Evolutionary conservation across 2,329 filamentous ascomycete species (phyloP), one percentile per base, ranked within the genome.

Genomic region (Beauveria brongniartii): DNA sequence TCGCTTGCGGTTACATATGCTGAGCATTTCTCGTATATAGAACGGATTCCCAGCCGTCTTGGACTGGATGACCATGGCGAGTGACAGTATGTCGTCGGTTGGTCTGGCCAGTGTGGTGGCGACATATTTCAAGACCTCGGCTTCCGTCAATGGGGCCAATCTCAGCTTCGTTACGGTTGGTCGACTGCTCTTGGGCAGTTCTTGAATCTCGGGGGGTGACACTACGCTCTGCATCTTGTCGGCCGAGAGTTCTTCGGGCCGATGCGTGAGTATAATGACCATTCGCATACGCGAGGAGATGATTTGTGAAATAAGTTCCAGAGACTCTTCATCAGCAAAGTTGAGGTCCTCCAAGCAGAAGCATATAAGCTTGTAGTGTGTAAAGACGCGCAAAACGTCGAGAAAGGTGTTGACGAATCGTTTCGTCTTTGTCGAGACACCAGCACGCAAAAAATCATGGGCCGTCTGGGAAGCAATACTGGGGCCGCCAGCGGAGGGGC

Each of bases 11-110:
- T 96, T 87, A 70, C 91, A 95, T 3, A 89, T 88, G 69, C 90
- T 90, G 5, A 97, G 82, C 82, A 97, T 95, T 74, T 96, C 91
- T 60, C 91, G 83, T 72, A 96, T 89, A 69, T 94, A 95, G 69
- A 96, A 97, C 0, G 92, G 88, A 64, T 96, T 96, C 1, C 92
- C 92, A 28, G 84, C 84, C 9, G 90, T 93, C 75, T 94, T 95
- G 68, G 93, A 92, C 71, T 95, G 90, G 6, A 97, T 85, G 10
- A 96, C 90, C 7, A 92, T 84, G 2, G 90, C 89, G 20, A 97
- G 78, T 0, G 92, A 87, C 1, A 90, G 77, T 1, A 94, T 83
- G 52, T 91, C 89, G 40, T 90, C 85, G 61, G 82, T 82, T 0
- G 85, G 78, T 61, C 90, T 82, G 68, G 90, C 91, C 54, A 97